A percentile compares a stretch with the other conserved stretches of the same genome.
Evolutionary conservation across 2,329 filamentous ascomycete genomes (phyloP).

Genomic region (Seiridium unicorne): DNA sequence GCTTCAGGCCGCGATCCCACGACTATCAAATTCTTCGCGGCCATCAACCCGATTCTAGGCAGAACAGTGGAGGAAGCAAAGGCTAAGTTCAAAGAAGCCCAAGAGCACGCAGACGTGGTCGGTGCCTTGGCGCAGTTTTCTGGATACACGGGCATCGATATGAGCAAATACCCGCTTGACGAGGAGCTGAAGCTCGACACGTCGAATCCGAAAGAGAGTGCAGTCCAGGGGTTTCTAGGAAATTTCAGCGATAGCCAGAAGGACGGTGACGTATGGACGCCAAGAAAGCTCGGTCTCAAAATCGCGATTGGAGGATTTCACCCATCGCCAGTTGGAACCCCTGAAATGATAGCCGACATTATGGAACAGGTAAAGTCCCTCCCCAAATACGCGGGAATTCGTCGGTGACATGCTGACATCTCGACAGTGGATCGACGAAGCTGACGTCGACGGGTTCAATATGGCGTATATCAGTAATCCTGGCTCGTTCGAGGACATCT

Average conservation of each 20-base stretch:
- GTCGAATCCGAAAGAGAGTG: conserved; percentile 4
- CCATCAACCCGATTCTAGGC: conserved; percentile 1
- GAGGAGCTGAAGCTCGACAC: conserved; percentile 1
- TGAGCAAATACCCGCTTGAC: conserved; percentile 1
- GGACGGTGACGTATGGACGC: neutral
- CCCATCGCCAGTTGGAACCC: neutral
- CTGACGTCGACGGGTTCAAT: conserved; percentile 2
- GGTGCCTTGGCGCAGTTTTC: conserved; percentile 2
- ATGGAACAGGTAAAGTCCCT: neutral
- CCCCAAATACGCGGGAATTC: rapidly evolving
- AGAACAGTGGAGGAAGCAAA: neutral
- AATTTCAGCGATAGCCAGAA: conserved; percentile 2
- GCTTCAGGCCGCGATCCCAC: neutral
- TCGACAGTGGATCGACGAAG: neutral
- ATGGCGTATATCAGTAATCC: conserved; percentile 6
- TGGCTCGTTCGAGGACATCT: conserved; percentile 1
- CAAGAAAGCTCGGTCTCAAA: neutral
- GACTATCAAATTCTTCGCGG: conserved; percentile 4
- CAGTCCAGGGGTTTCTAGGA: neutral
- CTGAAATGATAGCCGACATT: neutral
- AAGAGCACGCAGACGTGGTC: conserved; percentile 5
- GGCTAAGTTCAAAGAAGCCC: neutral
- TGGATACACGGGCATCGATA: neutral
- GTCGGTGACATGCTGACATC: neutral
- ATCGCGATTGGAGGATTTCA: conserved; percentile 1